A percentile compares a stretch with the other conserved stretches of the same genome.
Conservation (phyloP, 202 grass and related monocot genomes). For the Panicum hallii region DNA sequence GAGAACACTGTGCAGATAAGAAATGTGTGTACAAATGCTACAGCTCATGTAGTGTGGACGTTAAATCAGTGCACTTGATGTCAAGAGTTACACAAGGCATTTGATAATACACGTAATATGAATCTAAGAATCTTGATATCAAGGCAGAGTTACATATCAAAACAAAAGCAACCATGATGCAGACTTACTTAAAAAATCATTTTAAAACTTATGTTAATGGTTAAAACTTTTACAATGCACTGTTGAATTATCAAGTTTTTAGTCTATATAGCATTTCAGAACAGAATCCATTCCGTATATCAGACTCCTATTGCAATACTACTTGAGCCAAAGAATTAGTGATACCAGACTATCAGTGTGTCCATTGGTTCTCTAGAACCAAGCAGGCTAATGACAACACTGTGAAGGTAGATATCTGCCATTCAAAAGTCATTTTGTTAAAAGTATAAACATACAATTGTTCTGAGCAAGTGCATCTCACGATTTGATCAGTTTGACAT, state of each 20-base stretch:
- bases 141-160: slow-evolving; percentile 12
- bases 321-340: neutral
- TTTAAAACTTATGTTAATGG: neutral
- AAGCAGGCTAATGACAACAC: neutral
- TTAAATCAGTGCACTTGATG: neutral
- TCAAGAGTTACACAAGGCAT: slow-evolving; percentile 35
- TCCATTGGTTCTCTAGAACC: neutral
- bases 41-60: neutral
- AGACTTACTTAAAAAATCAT: neutral
- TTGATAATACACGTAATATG: neutral
- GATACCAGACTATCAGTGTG: neutral
- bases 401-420: neutral
- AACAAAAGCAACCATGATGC: neutral
- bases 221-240: neutral
- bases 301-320: neutral
- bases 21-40: neutral
- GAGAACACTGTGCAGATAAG: neutral
- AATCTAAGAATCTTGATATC: neutral
- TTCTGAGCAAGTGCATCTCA: slow-evolving; percentile 1
- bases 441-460: neutral
- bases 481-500: slow-evolving; percentile 9
- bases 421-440: neutral
- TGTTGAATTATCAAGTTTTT: slow-evolving; percentile 9
- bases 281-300: neutral
- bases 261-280: slow-evolving; percentile 1